Conservation (phyloP, 2,329 filamentous ascomycete genomes). For the Microdochium paspali region DNA sequence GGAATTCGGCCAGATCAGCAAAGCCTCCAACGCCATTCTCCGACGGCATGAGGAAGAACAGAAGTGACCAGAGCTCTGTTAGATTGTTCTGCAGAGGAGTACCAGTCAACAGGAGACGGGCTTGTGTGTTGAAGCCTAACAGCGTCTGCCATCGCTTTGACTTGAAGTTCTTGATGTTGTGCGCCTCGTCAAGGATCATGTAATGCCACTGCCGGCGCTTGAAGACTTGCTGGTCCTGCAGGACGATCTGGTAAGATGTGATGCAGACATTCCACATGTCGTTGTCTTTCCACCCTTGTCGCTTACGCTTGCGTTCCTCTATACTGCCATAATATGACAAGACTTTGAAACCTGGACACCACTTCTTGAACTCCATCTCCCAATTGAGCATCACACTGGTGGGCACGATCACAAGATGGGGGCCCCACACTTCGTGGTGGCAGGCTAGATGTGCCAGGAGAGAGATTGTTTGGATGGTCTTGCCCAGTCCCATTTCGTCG, state of each 20-base stretch:
- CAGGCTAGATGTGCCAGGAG: conserved; percentile 87
- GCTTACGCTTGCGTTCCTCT: conserved; percentile 84
- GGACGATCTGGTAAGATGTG: conserved; percentile 91
- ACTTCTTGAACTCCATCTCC: conserved; percentile 99
- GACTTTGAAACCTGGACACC: conserved; percentile 96
- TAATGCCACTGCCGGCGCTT: conserved; percentile 93
- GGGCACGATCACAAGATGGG: conserved; percentile 90
- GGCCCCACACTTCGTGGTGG: conserved; percentile 85
- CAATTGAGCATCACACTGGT: conserved; percentile 99
- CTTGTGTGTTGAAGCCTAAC: conserved; percentile 84
- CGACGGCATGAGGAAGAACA: conserved; percentile 94
- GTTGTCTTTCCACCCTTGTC: conserved; percentile 86
- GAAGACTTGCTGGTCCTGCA: conserved; percentile 90
- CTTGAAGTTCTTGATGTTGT: conserved; percentile 99
- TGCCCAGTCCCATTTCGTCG: conserved; percentile 97
- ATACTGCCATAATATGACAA: conserved; percentile 92
- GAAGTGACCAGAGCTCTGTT: conserved; percentile 89
- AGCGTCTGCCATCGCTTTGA: conserved; percentile 95
- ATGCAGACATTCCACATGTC: conserved; percentile 96
- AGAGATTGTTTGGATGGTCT: conserved; percentile 96
- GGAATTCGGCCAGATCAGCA: conserved; percentile 90
- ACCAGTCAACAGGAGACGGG: conserved; percentile 80
- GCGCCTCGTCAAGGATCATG: conserved; percentile 94
- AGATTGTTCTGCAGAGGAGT: conserved; percentile 96
- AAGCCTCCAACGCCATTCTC: conserved; percentile 83